Percentiles rank a stretch among this genome's conserved stretches.
phyloP scores from a whole-genome alignment of 2,329 filamentous ascomycete genomes.

The Lecanoromycetidae sp. region DNA sequence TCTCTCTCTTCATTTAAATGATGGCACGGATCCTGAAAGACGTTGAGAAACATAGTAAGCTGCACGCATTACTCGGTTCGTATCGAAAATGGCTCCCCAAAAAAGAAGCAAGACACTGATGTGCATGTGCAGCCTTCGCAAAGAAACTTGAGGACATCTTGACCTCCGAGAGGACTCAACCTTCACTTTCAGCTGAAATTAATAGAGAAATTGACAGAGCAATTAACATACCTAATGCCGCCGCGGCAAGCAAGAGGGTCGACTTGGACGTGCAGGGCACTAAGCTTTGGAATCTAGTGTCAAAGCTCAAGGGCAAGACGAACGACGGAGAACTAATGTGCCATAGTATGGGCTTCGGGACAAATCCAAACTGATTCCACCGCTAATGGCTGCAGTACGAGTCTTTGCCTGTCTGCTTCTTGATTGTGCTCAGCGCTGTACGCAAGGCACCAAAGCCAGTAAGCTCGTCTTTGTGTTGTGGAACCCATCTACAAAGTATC shows the following conservation, averaged over 20 bases:
- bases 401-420: slow-evolving; percentile 57
- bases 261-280: slow-evolving; percentile 39
- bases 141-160: slow-evolving; percentile 11
- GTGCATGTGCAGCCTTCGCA: slow-evolving; percentile 12
- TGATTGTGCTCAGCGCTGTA: slow-evolving; percentile 39
- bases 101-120: neutral
- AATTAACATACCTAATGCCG: slow-evolving; percentile 20
- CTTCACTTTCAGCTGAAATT: slow-evolving; percentile 1
- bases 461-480: slow-evolving; percentile 15
- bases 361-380: neutral
- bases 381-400: slow-evolving; percentile 28
- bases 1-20: neutral
- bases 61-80: slow-evolving; percentile 8
- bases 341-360: slow-evolving; percentile 3
- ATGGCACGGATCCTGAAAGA: slow-evolving; percentile 8
- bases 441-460: slow-evolving; percentile 23
- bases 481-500: slow-evolving; percentile 21
- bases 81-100: neutral
- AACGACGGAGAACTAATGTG: slow-evolving; percentile 18
- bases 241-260: slow-evolving; percentile 27
- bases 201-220: slow-evolving; percentile 31
- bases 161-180: neutral
- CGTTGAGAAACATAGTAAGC: neutral
- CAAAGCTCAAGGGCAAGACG: slow-evolving; percentile 12
- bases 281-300: slow-evolving; percentile 23